Percentiles rank a stretch among this genome's conserved stretches.
phyloP scores from a whole-genome alignment of 1,139 yeast species.

The Debaryomyces sp. region DNA sequence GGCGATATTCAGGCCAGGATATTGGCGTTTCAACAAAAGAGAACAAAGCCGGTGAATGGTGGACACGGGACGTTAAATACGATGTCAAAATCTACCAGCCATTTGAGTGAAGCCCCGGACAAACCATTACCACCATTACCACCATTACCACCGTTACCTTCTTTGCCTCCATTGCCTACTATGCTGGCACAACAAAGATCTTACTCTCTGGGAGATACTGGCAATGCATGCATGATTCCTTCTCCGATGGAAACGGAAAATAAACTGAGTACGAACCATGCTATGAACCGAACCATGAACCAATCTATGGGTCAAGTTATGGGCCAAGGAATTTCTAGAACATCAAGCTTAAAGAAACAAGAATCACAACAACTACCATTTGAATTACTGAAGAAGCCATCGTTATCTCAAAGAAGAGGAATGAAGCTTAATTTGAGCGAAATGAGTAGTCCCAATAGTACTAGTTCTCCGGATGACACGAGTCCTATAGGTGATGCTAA shows the following conservation, averaged over 20 bases:
- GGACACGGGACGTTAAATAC: background rate
- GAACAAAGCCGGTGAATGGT: conserved; percentile 34
- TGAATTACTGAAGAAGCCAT: conserved; percentile 40
- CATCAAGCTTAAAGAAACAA: conserved; percentile 17
- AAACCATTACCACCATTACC: conserved; percentile 8
- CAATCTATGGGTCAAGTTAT: no score
- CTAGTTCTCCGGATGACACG: conserved; percentile 11
- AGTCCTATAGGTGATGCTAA: conserved; percentile 15
- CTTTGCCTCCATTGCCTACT: conserved; percentile 32
- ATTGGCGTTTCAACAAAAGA: conserved; percentile 71
- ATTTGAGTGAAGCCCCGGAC: conserved; percentile 4
- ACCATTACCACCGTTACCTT: no score
- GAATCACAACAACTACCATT: conserved; percentile 10
- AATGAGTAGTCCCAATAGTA: conserved; percentile 18
- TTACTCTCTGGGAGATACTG: conserved; percentile 16
- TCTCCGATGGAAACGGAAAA: conserved; percentile 17
- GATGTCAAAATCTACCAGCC: background rate
- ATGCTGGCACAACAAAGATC: conserved; percentile 5
- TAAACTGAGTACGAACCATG: background rate
- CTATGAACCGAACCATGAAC: background rate
- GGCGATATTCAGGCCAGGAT: conserved; percentile 77
- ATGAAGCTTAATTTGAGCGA: conserved; percentile 50
- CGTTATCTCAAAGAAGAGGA: conserved; percentile 63
- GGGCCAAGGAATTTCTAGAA: conserved; percentile 22
- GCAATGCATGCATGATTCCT: conserved; percentile 14